Evolutionary conservation across 75 land plant species (phyloP).

Genomic region (Chamaecyparis obtusa): DNA sequence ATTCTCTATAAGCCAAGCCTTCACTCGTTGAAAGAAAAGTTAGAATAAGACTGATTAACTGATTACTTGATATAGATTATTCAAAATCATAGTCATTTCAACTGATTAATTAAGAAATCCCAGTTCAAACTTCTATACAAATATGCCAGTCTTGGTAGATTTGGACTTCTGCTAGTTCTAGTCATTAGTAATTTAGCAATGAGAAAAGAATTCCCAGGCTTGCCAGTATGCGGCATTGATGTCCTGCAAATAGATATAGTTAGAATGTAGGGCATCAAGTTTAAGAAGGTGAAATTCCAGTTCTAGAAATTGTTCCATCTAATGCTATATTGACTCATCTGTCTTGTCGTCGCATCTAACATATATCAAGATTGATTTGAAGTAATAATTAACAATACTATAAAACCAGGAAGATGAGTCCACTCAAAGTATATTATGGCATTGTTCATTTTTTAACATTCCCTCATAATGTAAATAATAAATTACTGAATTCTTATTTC

Average conservation of each 20-base stretch:
- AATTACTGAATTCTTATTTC: not conserved
- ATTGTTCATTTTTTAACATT: not conserved
- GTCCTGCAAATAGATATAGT: not conserved
- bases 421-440: not conserved
- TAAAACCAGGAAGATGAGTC: not conserved
- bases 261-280: not conserved
- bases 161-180: not conserved
- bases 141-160: not conserved
- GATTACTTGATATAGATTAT: not conserved
- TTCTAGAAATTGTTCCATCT: not conserved
- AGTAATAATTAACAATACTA: not conserved
- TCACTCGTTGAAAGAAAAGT: not conserved
- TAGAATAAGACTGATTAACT: not conserved
- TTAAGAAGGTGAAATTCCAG: not conserved
- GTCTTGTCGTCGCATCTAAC: not conserved
- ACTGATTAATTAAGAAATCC: not conserved
- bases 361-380: not conserved
- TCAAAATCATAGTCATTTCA: too few relatives aligned
- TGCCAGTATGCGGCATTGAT: not conserved
- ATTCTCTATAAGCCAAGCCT: not conserved
- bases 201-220: not conserved
- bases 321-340: not conserved
- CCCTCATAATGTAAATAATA: not conserved
- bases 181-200: not conserved
- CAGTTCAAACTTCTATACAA: not conserved